These are phyloP conservation scores for Puccinellia tenuiflora DNA, from an alignment of 176 grass and related monocot species.

Conservation along the genomic window DNA sequence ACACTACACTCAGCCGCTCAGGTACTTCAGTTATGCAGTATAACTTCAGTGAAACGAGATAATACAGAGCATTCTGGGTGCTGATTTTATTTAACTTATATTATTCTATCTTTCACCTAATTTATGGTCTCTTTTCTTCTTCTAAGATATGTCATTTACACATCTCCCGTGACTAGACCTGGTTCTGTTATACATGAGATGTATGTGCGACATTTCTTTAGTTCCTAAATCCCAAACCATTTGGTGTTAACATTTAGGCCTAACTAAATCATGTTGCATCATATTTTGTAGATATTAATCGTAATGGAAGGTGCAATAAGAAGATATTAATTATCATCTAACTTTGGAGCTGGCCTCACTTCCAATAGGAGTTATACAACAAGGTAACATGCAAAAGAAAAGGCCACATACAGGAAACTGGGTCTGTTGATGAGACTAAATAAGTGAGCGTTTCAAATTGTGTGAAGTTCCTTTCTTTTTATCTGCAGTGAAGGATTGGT, in stretches of 20 bases:
- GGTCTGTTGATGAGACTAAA: neutral
- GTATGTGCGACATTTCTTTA: neutral
- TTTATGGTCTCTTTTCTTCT: too few relatives aligned
- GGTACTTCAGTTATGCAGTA: too few relatives aligned
- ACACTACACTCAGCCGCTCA: too few relatives aligned
- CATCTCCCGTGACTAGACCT: neutral
- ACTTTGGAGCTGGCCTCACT: neutral
- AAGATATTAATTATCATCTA: slow-evolving; percentile 51
- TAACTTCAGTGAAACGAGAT: too few relatives aligned
- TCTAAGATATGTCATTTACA: too few relatives aligned
- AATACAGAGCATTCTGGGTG: too few relatives aligned
- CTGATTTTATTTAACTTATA: too few relatives aligned
- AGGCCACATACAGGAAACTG: neutral
- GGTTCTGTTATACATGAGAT: neutral
- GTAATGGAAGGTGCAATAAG: slow-evolving; percentile 65
- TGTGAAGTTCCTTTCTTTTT: neutral
- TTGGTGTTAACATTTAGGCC: neutral
- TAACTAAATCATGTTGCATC: neutral
- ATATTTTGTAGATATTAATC: slow-evolving; percentile 48
- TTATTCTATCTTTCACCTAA: too few relatives aligned
- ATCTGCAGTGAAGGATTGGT: neutral
- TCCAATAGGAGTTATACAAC: neutral
- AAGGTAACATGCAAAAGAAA: neutral
- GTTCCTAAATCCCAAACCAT: neutral
- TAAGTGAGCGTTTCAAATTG: neutral